phyloP scores from a whole-genome alignment of 1,284 basidiomycete genomes.

The Phaffia rhodozyma region DNA sequence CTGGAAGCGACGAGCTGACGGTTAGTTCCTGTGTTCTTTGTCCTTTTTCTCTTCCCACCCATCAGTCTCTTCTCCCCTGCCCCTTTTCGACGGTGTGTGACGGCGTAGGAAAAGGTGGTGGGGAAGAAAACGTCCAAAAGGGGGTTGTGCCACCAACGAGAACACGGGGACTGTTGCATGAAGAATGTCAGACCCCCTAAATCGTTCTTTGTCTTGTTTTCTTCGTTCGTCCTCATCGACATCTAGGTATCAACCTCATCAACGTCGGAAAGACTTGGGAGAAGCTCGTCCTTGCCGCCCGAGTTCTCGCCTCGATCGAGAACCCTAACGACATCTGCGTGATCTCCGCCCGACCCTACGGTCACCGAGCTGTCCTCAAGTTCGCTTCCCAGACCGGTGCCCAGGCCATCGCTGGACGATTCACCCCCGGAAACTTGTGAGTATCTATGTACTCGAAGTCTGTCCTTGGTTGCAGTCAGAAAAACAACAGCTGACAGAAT shows the following conservation, averaged over 20 bases:
- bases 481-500: background rate
- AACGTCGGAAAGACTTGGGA: slow-evolving; percentile 99
- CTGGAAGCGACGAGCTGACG: slow-evolving; percentile 91
- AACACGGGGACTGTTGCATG: no score
- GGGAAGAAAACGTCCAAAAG: no score
- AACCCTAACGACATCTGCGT: slow-evolving; percentile 97
- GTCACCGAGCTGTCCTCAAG: slow-evolving; percentile 98
- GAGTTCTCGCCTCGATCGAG: slow-evolving; percentile 87
- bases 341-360: slow-evolving; percentile 95
- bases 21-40: slow-evolving; percentile 40
- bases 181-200: no score
- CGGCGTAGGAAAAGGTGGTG: no score
- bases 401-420: slow-evolving; percentile 95
- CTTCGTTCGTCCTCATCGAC: background rate
- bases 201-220: background rate
- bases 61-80: background rate
- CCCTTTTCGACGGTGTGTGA: background rate
- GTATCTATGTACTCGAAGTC: background rate
- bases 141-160: no score
- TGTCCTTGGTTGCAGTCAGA: background rate
- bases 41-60: background rate
- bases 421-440: slow-evolving; percentile 86
- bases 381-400: slow-evolving; percentile 96
- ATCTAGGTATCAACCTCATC: slow-evolving; percentile 78
- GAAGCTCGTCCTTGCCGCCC: slow-evolving; percentile 90